Base-by-base conservation (phyloP, 2,329 filamentous ascomycete genomes). In the Fusarium setosum region DNA sequence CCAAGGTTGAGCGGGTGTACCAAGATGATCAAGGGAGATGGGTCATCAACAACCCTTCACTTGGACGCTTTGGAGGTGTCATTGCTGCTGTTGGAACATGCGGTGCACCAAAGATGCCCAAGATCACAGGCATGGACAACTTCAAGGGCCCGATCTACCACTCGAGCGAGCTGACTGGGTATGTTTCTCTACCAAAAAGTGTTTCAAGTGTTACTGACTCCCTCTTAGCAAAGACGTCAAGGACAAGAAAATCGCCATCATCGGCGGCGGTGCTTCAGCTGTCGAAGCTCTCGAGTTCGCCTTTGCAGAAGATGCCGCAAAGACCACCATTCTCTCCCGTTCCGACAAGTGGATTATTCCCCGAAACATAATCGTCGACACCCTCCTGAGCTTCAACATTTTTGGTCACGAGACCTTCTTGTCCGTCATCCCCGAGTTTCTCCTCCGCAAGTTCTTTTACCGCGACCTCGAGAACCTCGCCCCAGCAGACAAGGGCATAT, bases 301-400 rank as follows among this genome's bases (percentile, higher is more conserved):
- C 1, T 86, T 89, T 11, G 81, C 86, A 12, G 85, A 88, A 38
- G 83, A 88, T 5, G 92, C 92, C 0, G 80, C 82, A 8, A 88
- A 92, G 71, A 89, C 90, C 0, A 89, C 88, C 56, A 89, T 96
- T 26, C 84, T 96, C 10, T 88, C 92, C 0, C 85, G 93, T 20
- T 92, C 88, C 13, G 92, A 95, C 70, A 96, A 95, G 75, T 95
- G 92, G 92, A 92, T 96, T 63, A 94, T 95, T 51, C 93, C 93
- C 0, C 86, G 93, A 9, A 96, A 96, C 67, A 82, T 92, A 0
- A 47, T 96, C 40, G 83, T 96, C 49, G 90, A 96, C 73, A 82
- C 86, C 2, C 81, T 96, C 2, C 84, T 97, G 2, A 86, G 91
- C 3, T 80, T 93, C 70, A 96, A 96, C 75, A 85, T 96, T 50